Percentiles rank a stretch among this genome's conserved stretches.
Evolutionary conservation across 805 yeast species (phyloP).

Genomic region (Starmerella floricola): DNA sequence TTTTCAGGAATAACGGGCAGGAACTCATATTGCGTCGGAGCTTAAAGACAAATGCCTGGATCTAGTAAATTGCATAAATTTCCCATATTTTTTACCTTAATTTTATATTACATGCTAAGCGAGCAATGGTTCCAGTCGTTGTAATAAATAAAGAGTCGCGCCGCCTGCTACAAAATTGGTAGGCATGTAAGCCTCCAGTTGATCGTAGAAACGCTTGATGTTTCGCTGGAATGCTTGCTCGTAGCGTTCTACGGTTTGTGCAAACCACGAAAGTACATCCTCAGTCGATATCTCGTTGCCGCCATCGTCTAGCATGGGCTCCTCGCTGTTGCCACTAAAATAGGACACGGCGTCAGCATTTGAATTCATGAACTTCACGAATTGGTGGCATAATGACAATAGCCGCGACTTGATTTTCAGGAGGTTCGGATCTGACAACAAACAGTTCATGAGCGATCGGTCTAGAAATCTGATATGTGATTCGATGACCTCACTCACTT

Average conservation of each 20-base stretch:
- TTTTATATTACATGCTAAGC: no score
- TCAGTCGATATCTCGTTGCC: constrained; percentile 21
- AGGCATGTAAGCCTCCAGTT: constrained; percentile 3
- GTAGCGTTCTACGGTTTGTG: constrained; percentile 25
- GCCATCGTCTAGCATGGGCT: constrained; percentile 16
- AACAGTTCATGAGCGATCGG: constrained; percentile 50
- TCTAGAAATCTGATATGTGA: constrained; percentile 47
- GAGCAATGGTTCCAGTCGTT: constrained; percentile 6
- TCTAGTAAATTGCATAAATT: no score
- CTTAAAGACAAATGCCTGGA: no score
- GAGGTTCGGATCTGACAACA: constrained; percentile 48
- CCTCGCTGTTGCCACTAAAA: constrained; percentile 24
- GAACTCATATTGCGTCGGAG: no score
- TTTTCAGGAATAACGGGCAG: no score
- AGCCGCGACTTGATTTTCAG: constrained; percentile 36
- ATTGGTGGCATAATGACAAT: constrained; percentile 29
- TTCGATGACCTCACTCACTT: constrained; percentile 36
- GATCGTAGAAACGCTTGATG: constrained; percentile 9
- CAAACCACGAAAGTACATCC: constrained; percentile 24
- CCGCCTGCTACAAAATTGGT: constrained; percentile 8
- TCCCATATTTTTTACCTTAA: no score
- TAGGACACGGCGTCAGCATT: constrained; percentile 20
- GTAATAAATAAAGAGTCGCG: constrained; percentile 3
- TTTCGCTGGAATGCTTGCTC: constrained; percentile 32
- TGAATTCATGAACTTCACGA: constrained; percentile 21